Conservation (phyloP, 139 green algal genomes). For the Auxenochlorella protothecoides region DNA sequence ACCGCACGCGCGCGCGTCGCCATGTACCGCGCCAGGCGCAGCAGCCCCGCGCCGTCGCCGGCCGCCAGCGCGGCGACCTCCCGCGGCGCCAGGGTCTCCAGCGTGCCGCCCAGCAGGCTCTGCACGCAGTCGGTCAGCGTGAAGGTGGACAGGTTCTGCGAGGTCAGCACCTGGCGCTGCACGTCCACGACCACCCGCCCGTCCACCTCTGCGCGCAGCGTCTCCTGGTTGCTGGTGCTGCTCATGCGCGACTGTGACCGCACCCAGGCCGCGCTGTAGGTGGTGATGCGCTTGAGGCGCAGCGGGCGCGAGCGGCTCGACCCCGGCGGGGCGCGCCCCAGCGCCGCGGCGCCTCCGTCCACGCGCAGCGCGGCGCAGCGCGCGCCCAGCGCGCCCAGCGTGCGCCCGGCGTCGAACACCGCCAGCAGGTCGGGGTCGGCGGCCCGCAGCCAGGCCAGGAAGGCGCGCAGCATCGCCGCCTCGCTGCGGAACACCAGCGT, state of each 20-base stretch:
- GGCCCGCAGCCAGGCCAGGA: not conserved
- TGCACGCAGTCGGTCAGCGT: constrained; percentile 55
- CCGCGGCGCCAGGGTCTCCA: constrained; percentile 34
- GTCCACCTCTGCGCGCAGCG: constrained; percentile 33
- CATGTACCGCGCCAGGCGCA: constrained; percentile 21
- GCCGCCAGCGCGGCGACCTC: constrained; percentile 16
- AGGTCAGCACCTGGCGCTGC: constrained; percentile 49
- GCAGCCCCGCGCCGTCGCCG: not conserved
- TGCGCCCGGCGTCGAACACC: constrained; percentile 12
- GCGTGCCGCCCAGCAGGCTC: constrained; percentile 38
- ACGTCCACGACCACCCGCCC: constrained; percentile 57
- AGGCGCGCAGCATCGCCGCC: not conserved
- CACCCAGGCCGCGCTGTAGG: constrained; percentile 43
- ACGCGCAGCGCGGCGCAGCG: constrained; percentile 40
- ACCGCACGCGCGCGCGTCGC: constrained; percentile 31
- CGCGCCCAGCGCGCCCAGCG: constrained; percentile 40
- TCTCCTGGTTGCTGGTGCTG: constrained; percentile 68
- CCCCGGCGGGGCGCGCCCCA: not conserved
- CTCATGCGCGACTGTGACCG: constrained; percentile 49
- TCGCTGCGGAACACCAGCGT: not conserved
- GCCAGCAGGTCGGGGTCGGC: not conserved
- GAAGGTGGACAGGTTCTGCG: constrained; percentile 59
- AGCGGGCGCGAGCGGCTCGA: constrained; percentile 11
- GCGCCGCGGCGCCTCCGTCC: constrained; percentile 13
- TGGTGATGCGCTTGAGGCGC: constrained; percentile 14